Evolutionary conservation across 306 rosid genomes (phyloP).

Genomic region (Inga leiocalycina): DNA sequence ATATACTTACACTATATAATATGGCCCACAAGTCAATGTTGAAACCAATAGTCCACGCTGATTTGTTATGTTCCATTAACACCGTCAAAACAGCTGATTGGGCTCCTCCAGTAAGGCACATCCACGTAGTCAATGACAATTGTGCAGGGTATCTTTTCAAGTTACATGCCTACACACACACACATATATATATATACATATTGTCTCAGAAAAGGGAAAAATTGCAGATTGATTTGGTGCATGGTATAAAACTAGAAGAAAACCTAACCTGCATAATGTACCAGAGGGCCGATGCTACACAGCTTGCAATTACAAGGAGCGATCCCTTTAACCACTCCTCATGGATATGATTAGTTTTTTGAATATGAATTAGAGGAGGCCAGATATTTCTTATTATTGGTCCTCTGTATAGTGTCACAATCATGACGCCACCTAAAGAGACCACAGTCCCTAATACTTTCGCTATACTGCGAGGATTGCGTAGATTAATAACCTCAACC

Average conservation of each 20-base stretch:
- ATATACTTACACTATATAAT: conserved; percentile 64
- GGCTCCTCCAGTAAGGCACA: conserved; percentile 67
- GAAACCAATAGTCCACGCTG: conserved; percentile 70
- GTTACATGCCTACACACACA: conserved; percentile 39
- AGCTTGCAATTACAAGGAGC: conserved; percentile 53
- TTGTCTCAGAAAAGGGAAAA: not conserved
- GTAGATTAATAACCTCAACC: conserved; percentile 45
- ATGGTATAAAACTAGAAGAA: not conserved
- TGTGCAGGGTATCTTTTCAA: conserved; percentile 65
- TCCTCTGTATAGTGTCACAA: conserved; percentile 61
- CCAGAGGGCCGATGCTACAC: conserved; percentile 59
- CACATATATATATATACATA: not conserved
- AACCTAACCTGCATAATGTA: conserved; percentile 65
- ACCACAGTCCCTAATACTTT: conserved; percentile 53
- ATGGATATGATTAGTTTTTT: conserved; percentile 33
- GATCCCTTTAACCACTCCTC: conserved; percentile 64
- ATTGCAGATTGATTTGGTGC: not conserved
- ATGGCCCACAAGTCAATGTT: conserved; percentile 72
- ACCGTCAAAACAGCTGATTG: conserved; percentile 69
- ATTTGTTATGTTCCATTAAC: conserved; percentile 45
- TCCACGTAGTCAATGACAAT: conserved; percentile 68
- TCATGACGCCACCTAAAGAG: conserved; percentile 57
- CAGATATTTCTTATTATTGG: conserved; percentile 40
- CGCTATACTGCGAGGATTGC: conserved; percentile 46
- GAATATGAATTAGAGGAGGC: conserved; percentile 41